Evolutionary conservation across 495 filamentous ascomycete genomes (phyloP).

Genomic region (Aspergillus sparsus): DNA sequence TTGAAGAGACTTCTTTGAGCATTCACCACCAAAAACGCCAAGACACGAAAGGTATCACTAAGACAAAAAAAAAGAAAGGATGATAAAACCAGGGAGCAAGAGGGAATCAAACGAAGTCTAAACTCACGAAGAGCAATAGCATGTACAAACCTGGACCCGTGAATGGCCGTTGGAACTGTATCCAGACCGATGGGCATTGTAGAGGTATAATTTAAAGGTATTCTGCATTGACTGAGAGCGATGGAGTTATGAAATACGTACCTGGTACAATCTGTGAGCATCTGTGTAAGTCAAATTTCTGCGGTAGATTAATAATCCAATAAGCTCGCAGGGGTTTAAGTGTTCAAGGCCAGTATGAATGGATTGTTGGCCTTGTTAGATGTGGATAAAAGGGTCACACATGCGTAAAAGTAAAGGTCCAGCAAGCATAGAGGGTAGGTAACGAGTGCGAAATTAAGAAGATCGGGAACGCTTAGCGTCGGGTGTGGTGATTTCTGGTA

Average conservation of each 20-base stretch:
- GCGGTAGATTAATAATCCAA: conserved; percentile 1
- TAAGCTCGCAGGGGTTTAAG: neutral
- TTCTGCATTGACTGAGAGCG: conserved; percentile 9
- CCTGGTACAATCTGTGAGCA: conserved; percentile 15
- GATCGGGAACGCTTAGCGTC: conserved; percentile 37
- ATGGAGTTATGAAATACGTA: conserved; percentile 21
- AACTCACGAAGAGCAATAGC: conserved; percentile 6
- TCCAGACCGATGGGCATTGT: conserved; percentile 3
- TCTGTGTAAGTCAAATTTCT: neutral
- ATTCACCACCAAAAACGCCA: conserved; percentile 19
- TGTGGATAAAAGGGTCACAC: neutral
- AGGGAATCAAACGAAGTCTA: conserved; percentile 1
- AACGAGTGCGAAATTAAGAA: conserved; percentile 23
- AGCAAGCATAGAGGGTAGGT: neutral
- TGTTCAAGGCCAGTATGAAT: conserved; percentile 14
- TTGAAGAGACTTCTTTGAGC: neutral
- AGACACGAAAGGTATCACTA: conserved; percentile 20
- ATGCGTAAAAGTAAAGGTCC: neutral
- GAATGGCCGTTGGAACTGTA: conserved; percentile 2
- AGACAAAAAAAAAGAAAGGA: conserved; percentile 1
- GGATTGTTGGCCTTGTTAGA: conserved; percentile 19
- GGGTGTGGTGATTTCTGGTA: conserved; percentile 28
- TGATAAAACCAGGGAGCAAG: conserved; percentile 3
- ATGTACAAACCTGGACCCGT: conserved; percentile 28
- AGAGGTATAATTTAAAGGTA: conserved; percentile 9